A percentile compares a stretch with the other conserved stretches of the same genome.
Evolutionary conservation across 306 rosid species (phyloP).

Genomic region (Albizia julibrissin): DNA sequence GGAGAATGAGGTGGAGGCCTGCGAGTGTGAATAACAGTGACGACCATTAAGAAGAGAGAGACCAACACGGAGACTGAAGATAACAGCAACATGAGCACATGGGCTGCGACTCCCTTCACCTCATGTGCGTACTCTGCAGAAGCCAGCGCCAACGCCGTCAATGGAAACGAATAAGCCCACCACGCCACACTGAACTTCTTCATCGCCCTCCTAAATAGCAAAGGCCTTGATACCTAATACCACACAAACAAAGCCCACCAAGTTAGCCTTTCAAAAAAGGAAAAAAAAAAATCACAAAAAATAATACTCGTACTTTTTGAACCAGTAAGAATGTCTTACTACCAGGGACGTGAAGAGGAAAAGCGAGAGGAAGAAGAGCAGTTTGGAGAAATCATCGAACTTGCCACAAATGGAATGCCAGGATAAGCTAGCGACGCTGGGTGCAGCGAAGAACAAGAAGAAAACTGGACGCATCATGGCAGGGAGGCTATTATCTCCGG

Average conservation of each 20-base stretch:
- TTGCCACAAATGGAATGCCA: constrained; percentile 51
- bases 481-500: constrained; percentile 48
- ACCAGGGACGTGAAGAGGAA: constrained; percentile 70
- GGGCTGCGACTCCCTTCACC: constrained; percentile 42
- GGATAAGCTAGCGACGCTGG: constrained; percentile 58
- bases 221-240: constrained; percentile 53
- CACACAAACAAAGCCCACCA: background rate
- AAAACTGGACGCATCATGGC: constrained; percentile 50
- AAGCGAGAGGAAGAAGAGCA: constrained; percentile 64
- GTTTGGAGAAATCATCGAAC: constrained; percentile 48
- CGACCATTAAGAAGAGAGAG: constrained; percentile 36
- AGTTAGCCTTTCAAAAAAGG: background rate
- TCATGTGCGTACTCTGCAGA: constrained; percentile 50
- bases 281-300: no score
- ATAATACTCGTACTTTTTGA: background rate
- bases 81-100: constrained; percentile 39
- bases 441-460: constrained; percentile 68
- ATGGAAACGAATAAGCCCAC: constrained; percentile 69
- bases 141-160: constrained; percentile 54
- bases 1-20: background rate
- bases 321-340: background rate
- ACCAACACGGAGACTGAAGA: constrained; percentile 43
- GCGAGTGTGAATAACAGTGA: background rate
- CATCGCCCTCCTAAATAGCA: constrained; percentile 57
- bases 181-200: constrained; percentile 59